Base-by-base conservation (phyloP, 805 yeast species). In the Hanseniaspora taiwanica region DNA sequence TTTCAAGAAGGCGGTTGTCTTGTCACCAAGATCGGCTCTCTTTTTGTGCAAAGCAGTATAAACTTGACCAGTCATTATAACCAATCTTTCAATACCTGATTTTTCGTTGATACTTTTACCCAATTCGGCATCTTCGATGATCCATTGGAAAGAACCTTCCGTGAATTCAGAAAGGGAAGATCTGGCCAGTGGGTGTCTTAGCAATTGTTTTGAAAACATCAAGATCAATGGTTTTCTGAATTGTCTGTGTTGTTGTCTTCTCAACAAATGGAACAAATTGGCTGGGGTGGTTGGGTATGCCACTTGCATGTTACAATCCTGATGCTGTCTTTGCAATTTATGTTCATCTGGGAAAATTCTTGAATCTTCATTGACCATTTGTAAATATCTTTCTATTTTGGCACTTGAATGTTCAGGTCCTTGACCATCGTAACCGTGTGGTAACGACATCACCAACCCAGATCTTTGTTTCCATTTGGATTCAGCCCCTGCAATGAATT, bases 351-450 rank as follows among this genome's bases (percentile, higher is more conserved):
- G 99, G 94, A 84, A 91, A 54, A 58, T 66, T 66, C 97, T 81
- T 55, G 84, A 85, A 63, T 91, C 98, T 69, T 91, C 99, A 61
- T 87, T 87, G 58, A 95, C 81, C 59, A 91, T 66, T 69, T 84
- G 95, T 64, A 91, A 72, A 69, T 86, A 91, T 71, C 99, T 80
- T 71, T 91, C 99, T 41, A 91, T 65, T 74, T 97, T 81, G 56
- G 94, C 97, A 42, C 95, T 83, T 21, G 98, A 91, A 68, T 91
- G 99, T 71, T 91, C 99, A 50, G 99, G 97, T 56, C 99, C 99
- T 71, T 91, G 98, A 51, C 99, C 99, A 62, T 91, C 99, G 63
- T 87, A 91, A 69, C 99, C 99, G 62, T 91, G 99, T 43, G 99
- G 99, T 65, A 91, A 73, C 3, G 96, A 84, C 52, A 91, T 67